Evolutionary conservation across 176 grass and related monocot genomes (phyloP).

Genomic region (Rhynchospora pubera): DNA sequence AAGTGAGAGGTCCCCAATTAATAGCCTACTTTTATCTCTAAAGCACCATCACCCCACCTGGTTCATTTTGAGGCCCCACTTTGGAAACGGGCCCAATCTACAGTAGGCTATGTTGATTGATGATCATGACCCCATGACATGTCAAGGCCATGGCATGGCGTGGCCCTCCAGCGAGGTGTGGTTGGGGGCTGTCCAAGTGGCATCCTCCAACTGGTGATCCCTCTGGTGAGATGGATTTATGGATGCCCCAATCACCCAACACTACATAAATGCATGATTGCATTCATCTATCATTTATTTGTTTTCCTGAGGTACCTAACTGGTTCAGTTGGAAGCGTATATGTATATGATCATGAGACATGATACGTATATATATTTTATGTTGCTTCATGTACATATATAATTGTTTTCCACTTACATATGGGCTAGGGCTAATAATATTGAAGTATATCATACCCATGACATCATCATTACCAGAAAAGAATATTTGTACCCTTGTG

Average conservation of each 20-base stretch:
- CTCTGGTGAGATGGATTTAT: not conserved
- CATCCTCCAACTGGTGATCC: not conserved
- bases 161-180: not conserved
- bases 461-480: not conserved
- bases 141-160: not conserved
- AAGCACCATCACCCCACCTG: slow-evolving; percentile 24
- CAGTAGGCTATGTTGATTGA: slow-evolving; percentile 16
- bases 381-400: not conserved
- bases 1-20: slow-evolving; percentile 16
- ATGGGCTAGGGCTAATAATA: not conserved
- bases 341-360: too few species aligned
- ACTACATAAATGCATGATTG: not conserved
- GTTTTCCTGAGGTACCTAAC: not conserved
- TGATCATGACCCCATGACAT: slow-evolving; percentile 25
- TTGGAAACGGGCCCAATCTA: slow-evolving; percentile 15
- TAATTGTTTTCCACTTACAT: not conserved
- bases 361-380: not conserved
- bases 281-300: not conserved
- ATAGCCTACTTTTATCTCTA: not conserved
- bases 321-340: not conserved
- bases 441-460: not conserved
- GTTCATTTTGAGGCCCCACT: slow-evolving; percentile 22
- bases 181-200: slow-evolving; percentile 14
- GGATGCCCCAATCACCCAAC: not conserved
- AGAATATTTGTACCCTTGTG: not conserved